Base-by-base conservation (phyloP, 2,329 filamentous ascomycete genomes). In the Aspergillus brasiliensis region DNA sequence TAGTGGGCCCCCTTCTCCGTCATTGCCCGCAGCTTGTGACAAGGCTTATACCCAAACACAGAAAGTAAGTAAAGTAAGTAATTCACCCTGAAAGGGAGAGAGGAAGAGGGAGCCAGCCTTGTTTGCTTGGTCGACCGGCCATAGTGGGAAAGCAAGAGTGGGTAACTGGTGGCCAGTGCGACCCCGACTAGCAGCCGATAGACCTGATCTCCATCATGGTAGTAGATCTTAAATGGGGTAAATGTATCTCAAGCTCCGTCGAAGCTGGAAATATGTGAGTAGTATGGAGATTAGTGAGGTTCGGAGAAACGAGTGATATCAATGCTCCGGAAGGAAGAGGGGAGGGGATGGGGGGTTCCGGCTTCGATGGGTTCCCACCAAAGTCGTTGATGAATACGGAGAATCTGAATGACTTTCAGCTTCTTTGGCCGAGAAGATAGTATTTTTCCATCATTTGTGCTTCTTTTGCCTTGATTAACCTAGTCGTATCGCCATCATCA, bases 171-270 rank as follows among this genome's bases (percentile, higher is more conserved):
- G 72, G 71, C 69, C 72, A 69, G 67, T 73, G 71, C 70, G 66
- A 67, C 48, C 38, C 44, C 40, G 62, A 69, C 68, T 74, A 74
- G 70, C 68, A 69, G 62, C 67, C 69, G 70, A 73, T 75, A 73
- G 71, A 73, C 65, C 67, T 71, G 72, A 73, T 73, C 70, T 72
- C 65, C 69, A 63, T 69, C 63, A 69, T 64, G 61, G 71, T 65
- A 71, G 71, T 65, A 71, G 71, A 74, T 75, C 72, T 67, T 61
- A 56, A 34, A 57, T 62, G 61, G 61, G 61, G 57, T 34, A 34
- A 34, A 34, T 34, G 31, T 57, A 55, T 51, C 47, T 61, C 53
- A 52, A 10, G 44, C 38, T 56, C 51, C 44, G 54, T 59, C 21
- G 19, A 47, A 57, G 59, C 42, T 53, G 58, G 59, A 52, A 58